Evolutionary conservation across 2,329 filamentous ascomycete genomes (phyloP).

Genomic region (Dichotomopilus funicola): DNA sequence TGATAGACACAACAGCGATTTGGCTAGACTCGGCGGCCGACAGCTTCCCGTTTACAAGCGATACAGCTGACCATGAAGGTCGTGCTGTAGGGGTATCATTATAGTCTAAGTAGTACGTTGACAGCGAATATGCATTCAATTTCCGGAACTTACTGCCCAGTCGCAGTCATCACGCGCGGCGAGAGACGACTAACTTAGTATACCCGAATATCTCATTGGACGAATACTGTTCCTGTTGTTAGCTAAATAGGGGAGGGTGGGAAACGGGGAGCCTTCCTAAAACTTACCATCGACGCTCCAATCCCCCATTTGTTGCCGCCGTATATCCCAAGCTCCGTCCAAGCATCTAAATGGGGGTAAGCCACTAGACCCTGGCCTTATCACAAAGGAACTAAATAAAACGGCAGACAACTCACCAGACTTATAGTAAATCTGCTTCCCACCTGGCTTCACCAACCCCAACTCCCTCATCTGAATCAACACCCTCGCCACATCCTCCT

Average conservation of each 20-base stretch:
- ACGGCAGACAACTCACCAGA: slow-evolving; percentile 46
- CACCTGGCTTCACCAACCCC: slow-evolving; percentile 46
- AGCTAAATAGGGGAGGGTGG: not conserved
- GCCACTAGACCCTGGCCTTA: not conserved
- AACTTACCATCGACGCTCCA: slow-evolving; percentile 36
- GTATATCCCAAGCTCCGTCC: slow-evolving; percentile 58
- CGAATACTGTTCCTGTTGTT: slow-evolving; percentile 18
- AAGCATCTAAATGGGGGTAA: slow-evolving; percentile 49
- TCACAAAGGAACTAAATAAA: not conserved
- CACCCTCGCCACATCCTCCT: slow-evolving; percentile 61
- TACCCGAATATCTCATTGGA: slow-evolving; percentile 22
- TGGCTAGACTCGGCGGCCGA: too few species aligned
- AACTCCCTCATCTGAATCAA: slow-evolving; percentile 55
- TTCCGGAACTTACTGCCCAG: not conserved
- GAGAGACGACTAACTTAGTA: slow-evolving; percentile 7
- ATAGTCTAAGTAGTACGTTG: not conserved
- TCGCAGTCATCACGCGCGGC: not conserved
- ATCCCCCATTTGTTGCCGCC: slow-evolving; percentile 56
- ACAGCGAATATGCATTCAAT: not conserved
- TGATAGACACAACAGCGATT: too few species aligned
- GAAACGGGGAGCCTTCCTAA: not conserved
- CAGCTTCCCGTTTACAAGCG: too few species aligned
- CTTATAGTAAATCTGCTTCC: slow-evolving; percentile 68
- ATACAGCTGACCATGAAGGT: too few species aligned
- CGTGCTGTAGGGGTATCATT: too few species aligned